A percentile compares a stretch with the other conserved stretches of the same genome.
Evolutionary conservation across 2,329 filamentous ascomycete species (phyloP).

Genomic region (Fusarium odoratissimum): DNA sequence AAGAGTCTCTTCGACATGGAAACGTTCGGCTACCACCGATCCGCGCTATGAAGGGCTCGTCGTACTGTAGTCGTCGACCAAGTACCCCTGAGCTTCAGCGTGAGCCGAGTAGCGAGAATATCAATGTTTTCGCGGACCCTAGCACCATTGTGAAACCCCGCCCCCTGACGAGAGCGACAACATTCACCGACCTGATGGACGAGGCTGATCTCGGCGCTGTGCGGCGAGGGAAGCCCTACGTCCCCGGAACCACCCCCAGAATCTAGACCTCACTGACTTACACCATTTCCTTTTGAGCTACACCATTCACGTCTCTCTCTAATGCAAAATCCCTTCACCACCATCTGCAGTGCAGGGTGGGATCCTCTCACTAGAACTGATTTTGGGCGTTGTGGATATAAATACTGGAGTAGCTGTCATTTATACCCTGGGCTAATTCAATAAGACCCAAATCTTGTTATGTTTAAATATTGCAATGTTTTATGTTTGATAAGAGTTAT

Average conservation of each 20-base stretch:
- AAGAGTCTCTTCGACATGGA: slow-evolving; percentile 41
- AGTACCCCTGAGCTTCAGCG: slow-evolving; percentile 52
- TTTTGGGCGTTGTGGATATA: slow-evolving; percentile 27
- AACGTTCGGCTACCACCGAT: slow-evolving; percentile 52
- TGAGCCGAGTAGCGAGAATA: slow-evolving; percentile 61
- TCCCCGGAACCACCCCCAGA: slow-evolving; percentile 53
- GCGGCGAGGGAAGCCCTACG: slow-evolving; percentile 56
- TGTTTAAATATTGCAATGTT: slow-evolving; percentile 6
- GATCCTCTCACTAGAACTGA: slow-evolving; percentile 24
- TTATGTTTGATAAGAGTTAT: slow-evolving; percentile 17
- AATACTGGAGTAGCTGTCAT: slow-evolving; percentile 27
- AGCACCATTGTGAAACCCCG: slow-evolving; percentile 51
- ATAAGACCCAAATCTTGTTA: slow-evolving; percentile 1
- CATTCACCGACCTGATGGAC: slow-evolving; percentile 66
- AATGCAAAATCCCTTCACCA: slow-evolving; percentile 3
- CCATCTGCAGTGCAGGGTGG: slow-evolving; percentile 35
- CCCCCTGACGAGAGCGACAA: slow-evolving; percentile 54
- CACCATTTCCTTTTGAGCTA: neutral
- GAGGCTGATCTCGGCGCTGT: slow-evolving; percentile 58
- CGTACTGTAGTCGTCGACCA: slow-evolving; percentile 39
- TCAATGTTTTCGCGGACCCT: slow-evolving; percentile 65
- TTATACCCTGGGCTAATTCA: slow-evolving; percentile 41
- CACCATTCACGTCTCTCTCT: neutral
- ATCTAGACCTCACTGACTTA: slow-evolving; percentile 36
- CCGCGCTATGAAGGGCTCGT: slow-evolving; percentile 52